A percentile compares a stretch with the other conserved stretches of the same genome.
Conservation (phyloP, 495 filamentous ascomycete species). For the Haplographium delicatum region DNA sequence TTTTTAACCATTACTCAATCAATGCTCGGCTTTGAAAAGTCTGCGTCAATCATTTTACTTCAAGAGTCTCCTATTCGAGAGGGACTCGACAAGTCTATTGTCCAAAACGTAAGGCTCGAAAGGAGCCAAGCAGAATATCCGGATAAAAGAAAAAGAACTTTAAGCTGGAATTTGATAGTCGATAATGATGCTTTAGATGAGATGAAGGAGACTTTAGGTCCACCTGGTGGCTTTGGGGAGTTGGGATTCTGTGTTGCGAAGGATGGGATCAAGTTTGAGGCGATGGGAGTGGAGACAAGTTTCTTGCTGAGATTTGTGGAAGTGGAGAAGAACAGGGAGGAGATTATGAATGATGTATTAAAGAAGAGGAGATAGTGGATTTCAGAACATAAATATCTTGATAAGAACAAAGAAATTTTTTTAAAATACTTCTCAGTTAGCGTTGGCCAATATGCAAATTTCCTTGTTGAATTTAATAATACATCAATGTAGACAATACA, state of each 20-base stretch:
- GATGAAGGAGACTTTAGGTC: constrained; percentile 18
- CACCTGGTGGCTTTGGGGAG: constrained; percentile 20
- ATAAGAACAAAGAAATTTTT: no score
- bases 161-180: constrained; percentile 14
- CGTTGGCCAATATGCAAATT: no score
- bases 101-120: constrained; percentile 1
- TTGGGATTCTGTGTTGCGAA: constrained; percentile 15
- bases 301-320: constrained; percentile 13
- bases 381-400: no score
- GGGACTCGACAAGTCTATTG: neutral
- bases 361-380: no score
- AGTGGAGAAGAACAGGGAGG: neutral
- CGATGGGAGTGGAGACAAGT: constrained; percentile 11
- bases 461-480: no score
- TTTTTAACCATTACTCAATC: no score
- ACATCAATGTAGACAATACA: no score
- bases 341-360: no score
- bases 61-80: no score
- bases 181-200: constrained; percentile 11
- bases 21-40: no score
- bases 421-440: no score
- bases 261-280: constrained; percentile 13
- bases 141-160: neutral
- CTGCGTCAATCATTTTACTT: no score
- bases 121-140: constrained; percentile 1